phyloP scores from a whole-genome alignment of 2,329 filamentous ascomycete species.

The Venturia aucupariae region DNA sequence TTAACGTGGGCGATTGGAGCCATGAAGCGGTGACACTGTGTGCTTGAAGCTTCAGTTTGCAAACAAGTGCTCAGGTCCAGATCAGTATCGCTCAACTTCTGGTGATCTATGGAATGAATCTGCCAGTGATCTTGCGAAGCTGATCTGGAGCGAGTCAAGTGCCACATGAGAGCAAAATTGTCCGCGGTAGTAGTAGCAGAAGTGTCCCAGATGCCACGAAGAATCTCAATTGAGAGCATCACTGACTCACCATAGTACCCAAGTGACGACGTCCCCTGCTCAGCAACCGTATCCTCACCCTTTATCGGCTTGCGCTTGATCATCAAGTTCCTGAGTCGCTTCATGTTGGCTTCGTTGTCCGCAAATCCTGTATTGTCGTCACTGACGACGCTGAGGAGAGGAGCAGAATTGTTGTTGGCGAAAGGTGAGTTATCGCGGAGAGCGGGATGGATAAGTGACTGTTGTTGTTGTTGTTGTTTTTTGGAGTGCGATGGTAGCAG shows the following conservation, averaged over 20 bases:
- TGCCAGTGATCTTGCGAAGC: background rate
- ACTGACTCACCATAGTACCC: background rate
- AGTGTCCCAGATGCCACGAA: background rate
- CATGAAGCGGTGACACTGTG: background rate
- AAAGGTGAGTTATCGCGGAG: background rate
- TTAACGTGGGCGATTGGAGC: background rate
- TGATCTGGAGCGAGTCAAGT: background rate
- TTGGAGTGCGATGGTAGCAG: background rate
- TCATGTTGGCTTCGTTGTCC: slow-evolving; percentile 3
- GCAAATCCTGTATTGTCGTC: background rate
- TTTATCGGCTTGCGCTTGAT: slow-evolving; percentile 3
- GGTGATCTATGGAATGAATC: background rate
- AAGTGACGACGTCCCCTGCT: slow-evolving; percentile 3
- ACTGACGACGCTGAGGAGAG: background rate
- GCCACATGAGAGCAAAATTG: too few species aligned
- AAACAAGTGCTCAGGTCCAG: background rate
- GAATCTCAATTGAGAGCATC: background rate
- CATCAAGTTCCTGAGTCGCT: slow-evolving; percentile 2
- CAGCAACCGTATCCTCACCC: background rate
- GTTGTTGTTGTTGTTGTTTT: background rate
- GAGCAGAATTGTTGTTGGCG: background rate
- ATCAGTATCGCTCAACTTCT: background rate
- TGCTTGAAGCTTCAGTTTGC: background rate
- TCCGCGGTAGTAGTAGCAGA: too few species aligned
- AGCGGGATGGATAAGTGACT: background rate